phyloP scores from a whole-genome alignment of 2,329 filamentous ascomycete species.

The Pseudogymnoascus sp. region DNA sequence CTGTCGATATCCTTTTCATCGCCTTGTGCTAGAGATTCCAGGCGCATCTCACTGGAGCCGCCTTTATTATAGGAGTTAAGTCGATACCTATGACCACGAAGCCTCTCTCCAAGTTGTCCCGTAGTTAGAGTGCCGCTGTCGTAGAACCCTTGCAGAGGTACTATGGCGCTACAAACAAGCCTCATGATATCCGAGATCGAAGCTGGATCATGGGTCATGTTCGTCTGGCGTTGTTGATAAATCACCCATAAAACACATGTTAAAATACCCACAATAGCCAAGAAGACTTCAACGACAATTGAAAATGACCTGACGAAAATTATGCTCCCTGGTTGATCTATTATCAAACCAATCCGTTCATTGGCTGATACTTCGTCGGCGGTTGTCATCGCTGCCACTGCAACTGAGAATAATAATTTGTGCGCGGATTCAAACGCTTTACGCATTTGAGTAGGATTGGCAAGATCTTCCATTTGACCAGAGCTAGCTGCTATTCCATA shows the following conservation, averaged over 20 bases:
- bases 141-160: not conserved
- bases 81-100: not conserved
- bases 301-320: constrained; percentile 24
- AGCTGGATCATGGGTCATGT: constrained; percentile 26
- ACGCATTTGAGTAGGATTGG: constrained; percentile 27
- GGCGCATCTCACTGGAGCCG: not conserved
- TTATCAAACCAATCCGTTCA: not conserved
- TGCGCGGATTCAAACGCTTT: constrained; percentile 37
- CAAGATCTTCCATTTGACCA: too few species aligned
- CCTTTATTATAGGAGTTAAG: not conserved
- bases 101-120: not conserved
- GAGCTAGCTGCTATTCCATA: constrained; percentile 33
- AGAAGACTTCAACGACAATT: constrained; percentile 24
- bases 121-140: constrained; percentile 13
- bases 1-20: too few species aligned
- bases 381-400: constrained; percentile 23
- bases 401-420: constrained; percentile 36
- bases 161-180: constrained; percentile 17
- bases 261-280: constrained; percentile 22
- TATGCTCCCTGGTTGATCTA: constrained; percentile 18
- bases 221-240: constrained; percentile 20
- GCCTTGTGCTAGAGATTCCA: too few species aligned
- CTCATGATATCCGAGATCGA: constrained; percentile 26
- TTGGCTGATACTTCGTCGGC: too few species aligned
- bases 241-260: constrained; percentile 19